Base-by-base conservation (phyloP, 192 early-diverging fungal species). In the Globomyces pollinis-pini region DNA sequence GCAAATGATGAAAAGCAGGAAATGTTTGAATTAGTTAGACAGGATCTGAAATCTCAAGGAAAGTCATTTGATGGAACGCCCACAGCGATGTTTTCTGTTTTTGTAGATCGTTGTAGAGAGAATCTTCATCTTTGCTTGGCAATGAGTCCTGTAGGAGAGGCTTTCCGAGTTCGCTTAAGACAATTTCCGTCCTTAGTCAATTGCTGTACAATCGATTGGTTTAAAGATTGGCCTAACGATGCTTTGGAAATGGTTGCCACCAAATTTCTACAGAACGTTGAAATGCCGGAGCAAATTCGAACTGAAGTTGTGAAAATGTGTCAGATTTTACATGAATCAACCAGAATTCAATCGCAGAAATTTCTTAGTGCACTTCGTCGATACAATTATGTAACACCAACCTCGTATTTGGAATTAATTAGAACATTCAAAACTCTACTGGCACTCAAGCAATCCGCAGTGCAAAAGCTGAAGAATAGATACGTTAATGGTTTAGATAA, bases 171-270 rank as follows among this genome's bases (percentile, higher is more conserved):
- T 38, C 60, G 80, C 3, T 53, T 82, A 39, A 29, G 80, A 30
- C 77, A 81, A 52, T 82, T 82, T 42, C 80, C 80, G 0, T 78
- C 75, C 9, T 65, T 82, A 16, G 63, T 82, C 45, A 82, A 82
- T 59, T 82, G 80, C 55, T 82, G 80, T 51, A 82, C 80, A 13
- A 82, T 82, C 35, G 73, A 82, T 61, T 82, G 80, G 80, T 82
- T 82, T 63, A 70, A 67, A 11, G 80, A 77, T 39, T 82, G 80
- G 80, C 80, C 80, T 1, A 64, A 80, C 18, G 80, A 82, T 60
- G 80, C 80, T 1, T 50, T 82, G 16, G 78, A 72, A 49, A 76
- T 80, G 52, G 80, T 82, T 15, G 80, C 80, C 12, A 58, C 57
- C 2, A 80, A 79, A 39, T 82, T 80, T 57, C 50, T 82, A 26